Evolutionary conservation across 1,284 basidiomycete genomes (phyloP).

Genomic region (Sanguinoderma infundibulare): DNA sequence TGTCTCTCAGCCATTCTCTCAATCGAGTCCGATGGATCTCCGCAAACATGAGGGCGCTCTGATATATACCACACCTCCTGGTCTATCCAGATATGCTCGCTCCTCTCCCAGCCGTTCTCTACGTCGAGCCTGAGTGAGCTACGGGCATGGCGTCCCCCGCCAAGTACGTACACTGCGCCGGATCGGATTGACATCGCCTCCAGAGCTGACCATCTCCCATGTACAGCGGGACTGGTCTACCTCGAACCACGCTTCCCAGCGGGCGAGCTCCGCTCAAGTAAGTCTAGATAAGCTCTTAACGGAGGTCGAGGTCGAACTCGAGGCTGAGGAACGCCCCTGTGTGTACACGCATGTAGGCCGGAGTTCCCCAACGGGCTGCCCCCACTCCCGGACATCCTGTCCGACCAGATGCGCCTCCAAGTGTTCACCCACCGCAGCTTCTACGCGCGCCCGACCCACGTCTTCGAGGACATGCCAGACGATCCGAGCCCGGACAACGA

Average conservation of each 20-base stretch:
- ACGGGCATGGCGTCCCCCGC: slow-evolving; percentile 7
- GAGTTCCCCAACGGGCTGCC: slow-evolving; percentile 42
- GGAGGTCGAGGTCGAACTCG: background rate
- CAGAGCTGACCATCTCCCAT: background rate
- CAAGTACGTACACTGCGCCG: slow-evolving; percentile 12
- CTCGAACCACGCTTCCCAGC: slow-evolving; percentile 15
- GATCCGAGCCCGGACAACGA: slow-evolving; percentile 81
- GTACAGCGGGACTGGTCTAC: slow-evolving; percentile 7
- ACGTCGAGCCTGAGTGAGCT: slow-evolving; percentile 1
- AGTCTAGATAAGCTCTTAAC: background rate
- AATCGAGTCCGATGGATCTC: slow-evolving; percentile 26
- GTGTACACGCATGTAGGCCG: slow-evolving; percentile 26
- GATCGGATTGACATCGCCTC: background rate
- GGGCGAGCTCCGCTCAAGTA: slow-evolving; percentile 23
- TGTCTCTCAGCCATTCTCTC: slow-evolving; percentile 17
- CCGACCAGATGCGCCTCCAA: slow-evolving; percentile 47
- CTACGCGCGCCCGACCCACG: slow-evolving; percentile 65
- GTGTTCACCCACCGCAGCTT: slow-evolving; percentile 78
- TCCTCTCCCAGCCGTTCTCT: slow-evolving; percentile 5
- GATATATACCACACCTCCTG: slow-evolving; percentile 8
- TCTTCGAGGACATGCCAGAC: slow-evolving; percentile 72
- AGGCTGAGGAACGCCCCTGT: too few relatives aligned
- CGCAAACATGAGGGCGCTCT: slow-evolving; percentile 15
- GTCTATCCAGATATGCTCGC: background rate
- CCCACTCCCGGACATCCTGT: slow-evolving; percentile 53